Evolutionary conservation across 257 asterid species (phyloP).

Genomic region (Penstemon eatonii): DNA sequence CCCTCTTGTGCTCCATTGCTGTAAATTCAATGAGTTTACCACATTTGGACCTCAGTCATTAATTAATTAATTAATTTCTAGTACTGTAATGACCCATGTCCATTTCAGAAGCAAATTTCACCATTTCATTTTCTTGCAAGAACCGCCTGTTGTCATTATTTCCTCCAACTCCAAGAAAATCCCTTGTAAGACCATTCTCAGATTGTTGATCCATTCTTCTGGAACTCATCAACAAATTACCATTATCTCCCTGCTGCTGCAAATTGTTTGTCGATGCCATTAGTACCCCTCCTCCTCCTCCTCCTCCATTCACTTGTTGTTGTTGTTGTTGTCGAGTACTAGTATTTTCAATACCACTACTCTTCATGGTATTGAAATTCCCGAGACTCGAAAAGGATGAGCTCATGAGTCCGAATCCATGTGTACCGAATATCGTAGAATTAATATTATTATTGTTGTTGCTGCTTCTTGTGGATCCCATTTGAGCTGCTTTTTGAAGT

Average conservation of each 20-base stretch:
- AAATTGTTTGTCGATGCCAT: neutral
- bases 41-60: conserved; percentile 20
- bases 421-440: conserved; percentile 34
- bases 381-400: conserved; percentile 42
- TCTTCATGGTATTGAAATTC: conserved; percentile 32
- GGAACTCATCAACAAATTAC: too few relatives aligned
- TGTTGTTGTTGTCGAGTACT: too few relatives aligned
- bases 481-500: conserved; percentile 79
- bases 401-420: conserved; percentile 55
- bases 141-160: conserved; percentile 37
- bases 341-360: neutral
- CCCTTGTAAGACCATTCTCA: conserved; percentile 60
- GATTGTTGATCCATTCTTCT: too few relatives aligned
- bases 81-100: conserved; percentile 47
- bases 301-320: too few relatives aligned
- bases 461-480: conserved; percentile 72
- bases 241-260: too few relatives aligned
- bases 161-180: conserved; percentile 77
- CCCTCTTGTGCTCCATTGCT: neutral
- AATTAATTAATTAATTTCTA: neutral
- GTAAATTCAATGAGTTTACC: neutral
- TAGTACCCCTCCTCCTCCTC: neutral
- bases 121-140: conserved; percentile 51
- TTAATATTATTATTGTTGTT: conserved; percentile 17
- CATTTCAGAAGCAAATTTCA: conserved; percentile 47